Conservation (phyloP, 164 flowering plant genomes). For the Paratinospora sagittata region DNA sequence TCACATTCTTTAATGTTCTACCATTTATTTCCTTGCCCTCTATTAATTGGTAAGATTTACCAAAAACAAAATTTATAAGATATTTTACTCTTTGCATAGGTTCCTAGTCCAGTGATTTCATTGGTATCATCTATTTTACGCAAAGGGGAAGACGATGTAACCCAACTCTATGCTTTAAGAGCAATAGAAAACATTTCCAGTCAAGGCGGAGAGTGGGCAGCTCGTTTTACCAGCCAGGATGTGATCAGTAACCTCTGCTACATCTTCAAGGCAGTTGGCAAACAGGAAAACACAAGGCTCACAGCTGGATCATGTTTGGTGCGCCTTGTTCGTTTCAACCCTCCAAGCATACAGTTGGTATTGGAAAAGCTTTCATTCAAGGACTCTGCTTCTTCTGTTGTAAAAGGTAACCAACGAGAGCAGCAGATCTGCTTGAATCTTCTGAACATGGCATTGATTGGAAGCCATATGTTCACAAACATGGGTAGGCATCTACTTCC, state of each 20-base stretch:
- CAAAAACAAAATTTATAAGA: neutral
- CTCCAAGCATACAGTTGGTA: constrained; percentile 59
- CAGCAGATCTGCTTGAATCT: constrained; percentile 93
- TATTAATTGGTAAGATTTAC: neutral
- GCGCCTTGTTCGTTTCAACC: constrained; percentile 74
- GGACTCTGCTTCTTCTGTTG: constrained; percentile 58
- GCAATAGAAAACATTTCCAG: constrained; percentile 93
- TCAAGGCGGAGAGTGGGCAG: constrained; percentile 88
- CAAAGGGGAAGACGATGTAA: constrained; percentile 92
- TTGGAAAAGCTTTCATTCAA: constrained; percentile 73
- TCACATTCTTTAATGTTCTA: neutral
- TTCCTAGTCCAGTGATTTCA: constrained; percentile 69
- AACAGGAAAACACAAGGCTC: constrained; percentile 80
- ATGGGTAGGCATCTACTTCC: constrained; percentile 56
- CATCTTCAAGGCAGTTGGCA: constrained; percentile 73
- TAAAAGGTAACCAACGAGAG: constrained; percentile 77
- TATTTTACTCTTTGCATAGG: constrained; percentile 32
- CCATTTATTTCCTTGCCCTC: no score
- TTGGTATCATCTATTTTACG: constrained; percentile 75
- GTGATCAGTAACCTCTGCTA: constrained; percentile 77
- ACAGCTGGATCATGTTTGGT: constrained; percentile 96
- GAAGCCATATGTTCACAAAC: constrained; percentile 62
- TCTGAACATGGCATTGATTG: constrained; percentile 72
- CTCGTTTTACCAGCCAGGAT: constrained; percentile 85
- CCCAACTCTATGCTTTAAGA: constrained; percentile 92